Evolutionary conservation across 805 yeast species (phyloP), one percentile per base, ranked within the genome.

Genomic region (Dipodascopsis uninucleata): DNA sequence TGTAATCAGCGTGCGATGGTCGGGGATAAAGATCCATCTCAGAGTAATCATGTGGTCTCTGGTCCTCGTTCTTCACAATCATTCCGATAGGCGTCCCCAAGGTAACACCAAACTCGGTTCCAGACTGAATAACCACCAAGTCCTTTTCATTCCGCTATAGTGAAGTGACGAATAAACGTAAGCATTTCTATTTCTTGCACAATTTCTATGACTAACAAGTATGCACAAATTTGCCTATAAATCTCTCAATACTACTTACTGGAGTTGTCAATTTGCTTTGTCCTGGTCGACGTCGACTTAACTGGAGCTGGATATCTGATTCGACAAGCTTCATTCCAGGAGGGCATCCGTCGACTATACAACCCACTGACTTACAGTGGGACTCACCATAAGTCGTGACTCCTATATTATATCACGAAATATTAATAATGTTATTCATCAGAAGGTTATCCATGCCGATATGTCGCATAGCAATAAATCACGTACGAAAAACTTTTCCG

Each of bases 351-450:
- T 93, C 98, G 31, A 93, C 96, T 51, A 93, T 93, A 69, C 97
- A 93, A 25, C 98, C 98, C 32, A 93, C 98, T 7, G 96, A 85
- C 60, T 80, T 84, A 71, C 98, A 93, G 71, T 93, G 98, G 6
- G 96, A 87, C 66, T 93, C 98, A 56, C 98, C 98, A 72, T 88
- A 90, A 24, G 98, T 90, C 53, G 97, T 90, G 56, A 90, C 97
- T 49, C 70, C 71, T 67, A 70, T 64, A 34, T 3, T 5, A 18
- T n/a, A 6, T 21, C 3, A 7, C 38, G 18, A 7, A 7, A n/a
- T 22, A 18, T 17, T 14, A 18, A 32, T 20, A 20, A 32, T 9
- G 25, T 18, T 23, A 20, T 4, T 5, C 18, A 29, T 8, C 8
- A 37, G 16, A 14, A 14, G 14, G 6, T 25, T n/a, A 45, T n/a